Base-by-base conservation (phyloP, 192 early-diverging fungal genomes). In the Entophlyctis luteolus region DNA sequence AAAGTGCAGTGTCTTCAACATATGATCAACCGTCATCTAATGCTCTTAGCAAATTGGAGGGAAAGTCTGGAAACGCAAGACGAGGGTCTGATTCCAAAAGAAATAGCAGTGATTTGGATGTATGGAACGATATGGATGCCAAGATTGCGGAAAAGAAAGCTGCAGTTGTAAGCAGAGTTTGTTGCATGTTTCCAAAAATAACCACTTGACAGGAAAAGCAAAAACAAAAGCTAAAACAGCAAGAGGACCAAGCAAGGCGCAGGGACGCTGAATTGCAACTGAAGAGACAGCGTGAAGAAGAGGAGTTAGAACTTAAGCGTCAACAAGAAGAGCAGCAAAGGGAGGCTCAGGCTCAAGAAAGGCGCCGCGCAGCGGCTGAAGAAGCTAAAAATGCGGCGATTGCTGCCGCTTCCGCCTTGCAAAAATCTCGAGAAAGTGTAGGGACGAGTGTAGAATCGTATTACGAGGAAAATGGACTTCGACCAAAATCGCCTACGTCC, bases 51-150 rank as follows among this genome's bases (percentile, higher is more conserved):
- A 55, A 55, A 34, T 34, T 55, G 20, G 54, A 55, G 29, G 54
- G 54, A 22, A 55, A 55, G 20, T 14, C 31, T 32, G 54, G 14
- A 34, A 55, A 22, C n/a, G 54, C 5, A 20, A 55, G 28, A 20
- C 3, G 54, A 5, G 5, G 3, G 54, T 12, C 10, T 12, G 6
- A 10, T 5, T n/a, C n/a, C n/a, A n/a, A n/a, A n/a, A 3, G 54
- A 22, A 55, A 55, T 55, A 31, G 25, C 14, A 55, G 54, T 55
- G 54, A 55, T 55, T 55, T 55, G 54, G 54, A 55, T 4, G 42
- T n/a, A n/a, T 28, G 29, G 10, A 34, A 34, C 31, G 20, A 55
- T 31, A 55, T 55, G 54, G 54, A 55, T 4, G 28, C 29, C 12
- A 55, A 29, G 31, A 12, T 55, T 12, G 54, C 54, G 54, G 25